Evolutionary conservation across 805 yeast species (phyloP), one percentile per base, ranked within the genome.

Genomic region (Ogataea trehalophila): DNA sequence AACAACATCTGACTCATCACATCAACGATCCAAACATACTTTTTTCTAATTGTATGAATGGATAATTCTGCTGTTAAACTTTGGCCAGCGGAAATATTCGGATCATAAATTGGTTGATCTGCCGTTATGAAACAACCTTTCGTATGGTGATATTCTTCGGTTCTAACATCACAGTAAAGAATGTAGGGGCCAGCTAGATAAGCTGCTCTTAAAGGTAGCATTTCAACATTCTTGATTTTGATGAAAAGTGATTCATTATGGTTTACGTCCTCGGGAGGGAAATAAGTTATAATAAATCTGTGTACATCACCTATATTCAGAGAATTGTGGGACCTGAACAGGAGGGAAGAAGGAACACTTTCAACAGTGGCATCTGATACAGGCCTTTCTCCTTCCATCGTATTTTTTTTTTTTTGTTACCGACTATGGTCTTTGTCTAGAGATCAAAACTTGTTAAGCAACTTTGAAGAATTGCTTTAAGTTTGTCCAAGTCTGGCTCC

Each of bases 151-250:
- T 81, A 94, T 36, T 82, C 85, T 11, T 65, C 71, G 0, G 92
- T 82, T 40, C 83, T 72, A 42, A 94, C 80, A 64, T 92, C 97
- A 20, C 83, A 87, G 59, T 94, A 94, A 6, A 94, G 67, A 2
- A 87, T 73, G 61, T 81, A 92, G 0, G 99, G 99, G 0, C 98
- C 99, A 1, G 91, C 83, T 39, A 94, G 66, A 57, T 83, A 88
- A 1, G 96, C 86, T 0, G 97, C 95, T 29, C 95, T 67, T 54
- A 88, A 62, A 0, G 94, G 75, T 3, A 87, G 68, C 53, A 80
- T 77, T 63, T 90, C 97, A 4, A 68, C 70, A 65, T 91, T 91
- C 58, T 79, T 80, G 36, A 91, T 77, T 45, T 79, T 76, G 20
- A 85, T 65, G 75, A 77, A 82, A 1, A 80, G 50, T 1, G 62